Percentiles rank a stretch among this genome's conserved stretches.
Conservation (phyloP, 345 rosid genomes). For the Nasturtium officinale region DNA sequence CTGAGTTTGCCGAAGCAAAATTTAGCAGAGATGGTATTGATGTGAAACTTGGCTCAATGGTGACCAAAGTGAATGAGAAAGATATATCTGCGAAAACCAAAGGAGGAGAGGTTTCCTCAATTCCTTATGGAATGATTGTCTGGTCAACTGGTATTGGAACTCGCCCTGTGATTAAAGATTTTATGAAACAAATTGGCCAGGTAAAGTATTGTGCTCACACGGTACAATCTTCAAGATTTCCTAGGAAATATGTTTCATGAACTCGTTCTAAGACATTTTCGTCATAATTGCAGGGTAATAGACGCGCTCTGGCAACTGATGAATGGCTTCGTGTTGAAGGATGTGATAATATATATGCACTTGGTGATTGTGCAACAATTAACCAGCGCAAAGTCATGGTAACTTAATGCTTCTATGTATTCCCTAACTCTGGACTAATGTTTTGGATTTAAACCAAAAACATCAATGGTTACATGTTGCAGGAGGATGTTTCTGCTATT, state of each 20-base stretch:
- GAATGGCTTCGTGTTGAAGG: constrained; percentile 97
- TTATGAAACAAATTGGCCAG: constrained; percentile 96
- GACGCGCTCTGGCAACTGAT: constrained; percentile 95
- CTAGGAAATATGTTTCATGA: neutral
- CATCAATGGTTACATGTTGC: constrained; percentile 10
- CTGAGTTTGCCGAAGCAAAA: constrained; percentile 89
- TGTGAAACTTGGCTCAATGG: constrained; percentile 94
- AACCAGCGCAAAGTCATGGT: constrained; percentile 99
- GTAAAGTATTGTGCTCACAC: constrained; percentile 46
- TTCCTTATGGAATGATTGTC: constrained; percentile 94
- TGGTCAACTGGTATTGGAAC: constrained; percentile 99
- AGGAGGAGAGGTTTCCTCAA: constrained; percentile 59
- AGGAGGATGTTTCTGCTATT: constrained; percentile 84
- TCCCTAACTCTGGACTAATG: neutral
- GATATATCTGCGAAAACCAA: constrained; percentile 81
- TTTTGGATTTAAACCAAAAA: neutral
- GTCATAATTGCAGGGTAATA: constrained; percentile 55
- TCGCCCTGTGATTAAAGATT: constrained; percentile 76
- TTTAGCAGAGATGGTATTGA: constrained; percentile 89
- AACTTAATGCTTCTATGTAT: neutral
- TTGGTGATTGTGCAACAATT: constrained; percentile 98
- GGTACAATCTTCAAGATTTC: neutral
- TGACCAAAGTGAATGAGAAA: constrained; percentile 68
- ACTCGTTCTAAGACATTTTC: neutral
- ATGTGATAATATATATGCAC: constrained; percentile 68